Conservation (phyloP, 2,329 filamentous ascomycete genomes). For the Dactylellina cionopaga region DNA sequence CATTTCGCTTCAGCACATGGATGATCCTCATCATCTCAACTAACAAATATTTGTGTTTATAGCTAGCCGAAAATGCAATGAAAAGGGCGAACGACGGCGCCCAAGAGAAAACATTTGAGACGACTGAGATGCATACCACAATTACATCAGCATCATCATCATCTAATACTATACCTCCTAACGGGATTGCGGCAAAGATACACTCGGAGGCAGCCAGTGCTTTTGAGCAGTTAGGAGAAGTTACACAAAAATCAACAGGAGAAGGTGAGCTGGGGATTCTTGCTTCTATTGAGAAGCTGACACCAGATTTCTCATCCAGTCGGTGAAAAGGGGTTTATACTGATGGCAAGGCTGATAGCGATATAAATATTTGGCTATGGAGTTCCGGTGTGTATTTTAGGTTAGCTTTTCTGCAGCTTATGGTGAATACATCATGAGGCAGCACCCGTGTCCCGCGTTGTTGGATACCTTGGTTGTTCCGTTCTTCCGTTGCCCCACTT, state of each 20-base stretch:
- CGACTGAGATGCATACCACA: background rate
- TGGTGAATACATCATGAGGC: too few species aligned
- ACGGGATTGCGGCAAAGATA: slow-evolving; percentile 1
- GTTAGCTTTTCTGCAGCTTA: too few species aligned
- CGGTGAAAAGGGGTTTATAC: slow-evolving; percentile 2
- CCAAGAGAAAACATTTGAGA: background rate
- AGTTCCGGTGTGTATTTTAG: too few species aligned
- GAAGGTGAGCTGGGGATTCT: slow-evolving; percentile 8
- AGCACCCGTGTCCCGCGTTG: too few species aligned
- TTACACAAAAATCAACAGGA: background rate
- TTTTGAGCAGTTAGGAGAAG: background rate
- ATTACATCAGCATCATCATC: background rate
- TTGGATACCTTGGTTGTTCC: too few species aligned
- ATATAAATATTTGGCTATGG: too few species aligned
- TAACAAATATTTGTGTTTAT: background rate
- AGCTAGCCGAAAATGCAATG: slow-evolving; percentile 5
- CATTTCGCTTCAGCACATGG: background rate
- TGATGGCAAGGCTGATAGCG: too few species aligned
- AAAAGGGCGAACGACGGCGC: background rate
- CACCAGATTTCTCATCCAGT: slow-evolving; percentile 7
- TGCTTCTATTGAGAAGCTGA: slow-evolving; percentile 15
- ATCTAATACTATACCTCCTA: background rate
- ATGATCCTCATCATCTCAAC: background rate
- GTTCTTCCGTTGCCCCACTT: too few species aligned
- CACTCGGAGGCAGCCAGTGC: background rate